Base-by-base conservation (phyloP, 108 stramenopile species). In the Parietichytrium sp. region DNA sequence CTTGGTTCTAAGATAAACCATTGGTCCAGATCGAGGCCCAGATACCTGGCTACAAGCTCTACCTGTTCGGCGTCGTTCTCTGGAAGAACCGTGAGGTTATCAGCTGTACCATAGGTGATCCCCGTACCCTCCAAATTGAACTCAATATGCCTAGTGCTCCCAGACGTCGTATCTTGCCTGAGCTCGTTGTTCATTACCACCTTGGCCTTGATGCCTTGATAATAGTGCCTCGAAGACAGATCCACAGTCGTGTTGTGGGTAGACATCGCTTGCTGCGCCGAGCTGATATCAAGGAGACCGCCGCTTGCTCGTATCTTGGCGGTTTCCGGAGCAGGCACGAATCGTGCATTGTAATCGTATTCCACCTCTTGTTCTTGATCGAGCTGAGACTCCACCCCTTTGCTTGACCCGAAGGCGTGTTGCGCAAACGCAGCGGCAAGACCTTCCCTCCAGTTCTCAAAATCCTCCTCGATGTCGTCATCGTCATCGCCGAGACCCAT, bases 401-500 rank as follows among this genome's bases (percentile, higher is more conserved):
- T 42, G 15, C n/a, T 23, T 8, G 61, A 33, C 10, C 20, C 29
- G 45, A 72, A 72, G 42, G 61, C 61, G 42, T 45, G 45, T 25
- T 27, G 10, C 16, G 61, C 61, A 50, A 97, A 48, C 13, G 88
- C 50, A 8, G 89, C 84, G 94, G 95, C 96, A 49, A 98, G 51
- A 4, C 49, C 55, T 31, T 96, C 95, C 82, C 93, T 96, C 98
- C 98, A 99, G 2, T 61, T 90, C 83, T 97, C 98, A 61, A 97
- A 98, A 82, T 99, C 98, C 1, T 91, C 94, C 89, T 99, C 97
- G 52, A 99, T 81, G 82, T 95, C 92, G 47, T 89, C 87, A 80
- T 97, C 95, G 85, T 99, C 98, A 81, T 99, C 96, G 4, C 98
- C 98, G 77, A 95, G 55, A 1, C 95, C 97, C 31, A 94, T 49